These are phyloP conservation scores for Globisporangium cylindrosporum DNA, from an alignment of 352 stramenopile genomes.

Conservation along the genomic window DNA sequence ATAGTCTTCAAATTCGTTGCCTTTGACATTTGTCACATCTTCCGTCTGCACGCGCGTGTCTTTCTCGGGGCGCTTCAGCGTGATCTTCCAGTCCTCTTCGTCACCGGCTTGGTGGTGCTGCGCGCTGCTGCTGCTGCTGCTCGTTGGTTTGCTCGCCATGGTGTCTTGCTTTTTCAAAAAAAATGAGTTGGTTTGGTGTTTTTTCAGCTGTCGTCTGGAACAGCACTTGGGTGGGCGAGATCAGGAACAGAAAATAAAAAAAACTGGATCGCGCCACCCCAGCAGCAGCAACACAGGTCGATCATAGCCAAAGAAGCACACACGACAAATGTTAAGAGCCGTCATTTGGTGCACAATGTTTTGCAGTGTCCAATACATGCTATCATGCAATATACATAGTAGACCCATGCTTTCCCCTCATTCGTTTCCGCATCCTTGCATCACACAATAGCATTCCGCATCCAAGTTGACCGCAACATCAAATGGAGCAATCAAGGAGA, in stretches of 20 bases:
- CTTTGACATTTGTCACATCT: slow-evolving; percentile 99
- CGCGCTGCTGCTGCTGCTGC: slow-evolving; percentile 25
- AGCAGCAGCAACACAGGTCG: not conserved
- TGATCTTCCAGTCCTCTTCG: slow-evolving; percentile 71
- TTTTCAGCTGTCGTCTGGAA: slow-evolving; percentile 2
- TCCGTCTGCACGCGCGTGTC: slow-evolving; percentile 90
- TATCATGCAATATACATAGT: not conserved
- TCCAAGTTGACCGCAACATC: not conserved
- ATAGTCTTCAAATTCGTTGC: slow-evolving; percentile 99
- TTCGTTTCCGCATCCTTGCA: not conserved
- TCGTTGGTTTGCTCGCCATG: slow-evolving; percentile 20
- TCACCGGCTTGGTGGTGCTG: slow-evolving; percentile 23
- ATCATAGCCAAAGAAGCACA: not conserved
- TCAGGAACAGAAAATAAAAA: slow-evolving; percentile 13
- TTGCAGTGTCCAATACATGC: not conserved
- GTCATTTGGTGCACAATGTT: not conserved
- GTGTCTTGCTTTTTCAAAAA: slow-evolving; percentile 9
- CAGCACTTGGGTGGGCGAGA: slow-evolving; percentile 1
- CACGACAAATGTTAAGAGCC: not conserved
- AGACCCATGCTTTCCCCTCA: not conserved
- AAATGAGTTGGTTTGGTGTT: slow-evolving; percentile 5
- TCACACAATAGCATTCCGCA: not conserved
- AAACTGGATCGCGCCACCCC: slow-evolving; percentile 4
- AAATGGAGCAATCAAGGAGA: not conserved
- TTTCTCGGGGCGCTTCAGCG: slow-evolving; percentile 76